A percentile compares a stretch with the other conserved stretches of the same genome.
phyloP scores from a whole-genome alignment of 2,329 filamentous ascomycete genomes.

The Chaetomiaceae sp. region DNA sequence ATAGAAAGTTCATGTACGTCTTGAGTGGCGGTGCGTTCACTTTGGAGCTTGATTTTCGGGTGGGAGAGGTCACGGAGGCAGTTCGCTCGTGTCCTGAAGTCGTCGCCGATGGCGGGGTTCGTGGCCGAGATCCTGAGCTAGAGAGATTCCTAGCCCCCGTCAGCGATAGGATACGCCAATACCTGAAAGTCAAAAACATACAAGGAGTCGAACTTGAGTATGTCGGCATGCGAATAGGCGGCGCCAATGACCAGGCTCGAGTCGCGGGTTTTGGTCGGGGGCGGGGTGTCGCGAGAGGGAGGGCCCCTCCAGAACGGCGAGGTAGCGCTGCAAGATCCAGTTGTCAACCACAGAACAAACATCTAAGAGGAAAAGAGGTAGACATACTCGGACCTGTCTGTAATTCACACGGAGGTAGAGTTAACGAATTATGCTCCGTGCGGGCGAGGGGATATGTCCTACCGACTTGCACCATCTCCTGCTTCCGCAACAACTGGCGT shows the following conservation, averaged over 20 bases:
- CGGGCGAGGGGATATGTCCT: constrained; percentile 29
- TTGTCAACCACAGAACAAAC: constrained; percentile 27
- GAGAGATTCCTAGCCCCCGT: constrained; percentile 51
- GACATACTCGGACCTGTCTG: constrained; percentile 62
- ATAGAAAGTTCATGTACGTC: constrained; percentile 76
- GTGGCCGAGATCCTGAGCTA: constrained; percentile 60
- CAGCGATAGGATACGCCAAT: constrained; percentile 1
- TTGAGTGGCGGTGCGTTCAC: constrained; percentile 62
- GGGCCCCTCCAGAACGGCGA: constrained; percentile 84
- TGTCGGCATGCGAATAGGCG: constrained; percentile 93
- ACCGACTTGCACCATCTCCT: constrained; percentile 99
- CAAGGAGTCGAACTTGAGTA: constrained; percentile 81
- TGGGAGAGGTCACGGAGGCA: constrained; percentile 51
- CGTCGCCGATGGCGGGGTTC: constrained; percentile 70
- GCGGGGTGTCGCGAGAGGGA: constrained; percentile 47
- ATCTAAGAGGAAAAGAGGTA: constrained; percentile 23
- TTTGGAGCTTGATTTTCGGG: constrained; percentile 47
- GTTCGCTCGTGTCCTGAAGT: constrained; percentile 50
- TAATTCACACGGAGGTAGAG: constrained; percentile 19
- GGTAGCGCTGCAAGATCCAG: constrained; percentile 60
- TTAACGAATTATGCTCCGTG: constrained; percentile 14
- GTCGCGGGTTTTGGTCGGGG: constrained; percentile 56
- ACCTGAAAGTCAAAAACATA: constrained; percentile 40
- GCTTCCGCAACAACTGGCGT: constrained; percentile 36
- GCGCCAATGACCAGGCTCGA: constrained; percentile 80